Conservation (phyloP, 257 asterid species). For the Salvia miltiorrhiza region DNA sequence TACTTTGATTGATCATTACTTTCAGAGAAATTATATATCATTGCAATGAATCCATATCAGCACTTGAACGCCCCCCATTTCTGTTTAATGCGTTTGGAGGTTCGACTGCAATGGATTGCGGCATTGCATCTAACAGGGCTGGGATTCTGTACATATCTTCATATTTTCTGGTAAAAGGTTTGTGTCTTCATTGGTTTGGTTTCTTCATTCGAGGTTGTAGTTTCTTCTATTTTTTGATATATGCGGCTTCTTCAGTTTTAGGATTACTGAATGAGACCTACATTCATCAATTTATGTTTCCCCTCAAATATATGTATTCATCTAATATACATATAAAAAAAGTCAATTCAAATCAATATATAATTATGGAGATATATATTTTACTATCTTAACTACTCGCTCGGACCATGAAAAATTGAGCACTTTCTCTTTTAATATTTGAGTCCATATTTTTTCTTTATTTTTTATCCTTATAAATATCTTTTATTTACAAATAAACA, state of each 20-base stretch:
- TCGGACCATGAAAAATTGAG: no score
- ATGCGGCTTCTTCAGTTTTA: background rate
- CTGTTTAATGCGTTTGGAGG: background rate
- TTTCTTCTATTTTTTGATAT: background rate
- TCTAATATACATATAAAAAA: no score
- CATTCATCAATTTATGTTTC: background rate
- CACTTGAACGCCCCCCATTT: background rate
- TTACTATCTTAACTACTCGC: no score
- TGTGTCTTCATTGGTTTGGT: background rate
- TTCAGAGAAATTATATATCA: background rate
- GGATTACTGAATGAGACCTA: background rate
- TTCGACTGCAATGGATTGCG: no score
- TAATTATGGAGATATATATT: no score
- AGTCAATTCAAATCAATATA: no score
- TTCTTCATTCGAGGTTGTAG: slow-evolving; percentile 11
- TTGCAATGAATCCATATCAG: slow-evolving; percentile 23
- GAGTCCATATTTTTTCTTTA: no score
- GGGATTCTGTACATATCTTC: slow-evolving; percentile 22
- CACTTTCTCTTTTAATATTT: no score
- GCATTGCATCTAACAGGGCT: no score
- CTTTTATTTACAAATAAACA: no score
- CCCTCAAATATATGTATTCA: no score
- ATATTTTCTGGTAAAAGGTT: background rate
- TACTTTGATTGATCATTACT: slow-evolving; percentile 35
- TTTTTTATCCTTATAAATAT: no score